These are phyloP conservation scores for Astrothelium subdiscretum DNA, from an alignment of 495 filamentous ascomycete species.

Conservation along the genomic window DNA sequence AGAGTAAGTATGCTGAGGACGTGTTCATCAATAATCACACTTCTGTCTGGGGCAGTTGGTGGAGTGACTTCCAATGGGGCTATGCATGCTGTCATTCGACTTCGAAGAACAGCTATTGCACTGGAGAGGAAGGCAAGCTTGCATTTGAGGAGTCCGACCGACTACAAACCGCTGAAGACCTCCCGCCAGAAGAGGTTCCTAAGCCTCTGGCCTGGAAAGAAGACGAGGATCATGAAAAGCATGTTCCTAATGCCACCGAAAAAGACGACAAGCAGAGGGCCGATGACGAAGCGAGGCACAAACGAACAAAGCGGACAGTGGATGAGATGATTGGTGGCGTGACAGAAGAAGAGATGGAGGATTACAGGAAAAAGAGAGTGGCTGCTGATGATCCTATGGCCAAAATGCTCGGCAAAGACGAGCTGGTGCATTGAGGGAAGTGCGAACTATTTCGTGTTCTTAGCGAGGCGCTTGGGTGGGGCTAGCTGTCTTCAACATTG, in stretches of 20 bases:
- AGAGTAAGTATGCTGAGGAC: conserved; percentile 86
- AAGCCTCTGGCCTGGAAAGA: conserved; percentile 30
- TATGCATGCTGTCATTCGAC: conserved; percentile 90
- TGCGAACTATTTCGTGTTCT: neutral
- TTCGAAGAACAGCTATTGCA: conserved; percentile 94
- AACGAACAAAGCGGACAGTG: conserved; percentile 48
- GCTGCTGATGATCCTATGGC: conserved; percentile 79
- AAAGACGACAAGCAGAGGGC: conserved; percentile 26
- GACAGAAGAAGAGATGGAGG: conserved; percentile 71
- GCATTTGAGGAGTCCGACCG: conserved; percentile 59
- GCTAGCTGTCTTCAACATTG: neutral
- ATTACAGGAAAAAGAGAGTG: conserved; percentile 60
- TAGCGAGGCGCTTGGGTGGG: neutral
- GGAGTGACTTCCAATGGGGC: conserved; percentile 92
- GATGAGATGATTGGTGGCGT: conserved; percentile 66
- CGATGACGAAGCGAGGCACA: conserved; percentile 31
- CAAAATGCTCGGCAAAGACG: conserved; percentile 53
- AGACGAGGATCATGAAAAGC: conserved; percentile 20
- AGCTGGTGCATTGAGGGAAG: conserved; percentile 27
- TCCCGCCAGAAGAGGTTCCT: conserved; percentile 18
- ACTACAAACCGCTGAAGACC: conserved; percentile 39
- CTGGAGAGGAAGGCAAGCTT: conserved; percentile 69
- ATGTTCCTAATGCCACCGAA: conserved; percentile 24
- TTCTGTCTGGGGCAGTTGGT: conserved; percentile 95
- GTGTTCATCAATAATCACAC: conserved; percentile 83